Conservation (phyloP, 73 alveolate species). For the Tetrahymena elliotti region DNA sequence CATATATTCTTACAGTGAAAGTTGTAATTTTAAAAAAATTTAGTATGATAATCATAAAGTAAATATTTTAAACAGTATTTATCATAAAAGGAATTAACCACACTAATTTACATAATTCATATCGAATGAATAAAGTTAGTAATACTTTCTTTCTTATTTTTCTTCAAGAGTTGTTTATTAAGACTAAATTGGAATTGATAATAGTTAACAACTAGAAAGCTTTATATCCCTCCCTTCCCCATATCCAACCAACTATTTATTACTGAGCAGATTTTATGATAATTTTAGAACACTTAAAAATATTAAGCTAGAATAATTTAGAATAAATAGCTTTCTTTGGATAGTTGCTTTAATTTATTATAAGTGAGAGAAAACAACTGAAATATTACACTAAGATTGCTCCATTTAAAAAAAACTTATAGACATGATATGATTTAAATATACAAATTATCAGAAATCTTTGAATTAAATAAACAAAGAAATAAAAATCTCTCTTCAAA, state of each 20-base stretch:
- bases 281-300: too few species aligned
- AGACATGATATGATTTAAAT: neutral
- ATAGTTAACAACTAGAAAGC: too few species aligned
- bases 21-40: neutral
- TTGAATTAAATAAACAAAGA: too few species aligned
- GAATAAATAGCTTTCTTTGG: too few species aligned
- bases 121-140: neutral
- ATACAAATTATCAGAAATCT: neutral
- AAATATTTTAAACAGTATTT: neutral
- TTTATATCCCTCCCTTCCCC: neutral
- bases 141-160: neutral
- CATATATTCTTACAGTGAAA: neutral
- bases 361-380: neutral
- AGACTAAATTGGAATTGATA: too few species aligned
- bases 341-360: too few species aligned
- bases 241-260: neutral
- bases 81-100: neutral
- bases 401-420: neutral
- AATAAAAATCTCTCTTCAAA: neutral
- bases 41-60: neutral
- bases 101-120: neutral
- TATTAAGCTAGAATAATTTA: neutral
- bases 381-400: neutral
- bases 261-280: neutral
- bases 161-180: too few species aligned